These are phyloP conservation scores for Neodidymelliopsis sp. DNA, from an alignment of 2,329 filamentous ascomycete species.

Conservation along the genomic window DNA sequence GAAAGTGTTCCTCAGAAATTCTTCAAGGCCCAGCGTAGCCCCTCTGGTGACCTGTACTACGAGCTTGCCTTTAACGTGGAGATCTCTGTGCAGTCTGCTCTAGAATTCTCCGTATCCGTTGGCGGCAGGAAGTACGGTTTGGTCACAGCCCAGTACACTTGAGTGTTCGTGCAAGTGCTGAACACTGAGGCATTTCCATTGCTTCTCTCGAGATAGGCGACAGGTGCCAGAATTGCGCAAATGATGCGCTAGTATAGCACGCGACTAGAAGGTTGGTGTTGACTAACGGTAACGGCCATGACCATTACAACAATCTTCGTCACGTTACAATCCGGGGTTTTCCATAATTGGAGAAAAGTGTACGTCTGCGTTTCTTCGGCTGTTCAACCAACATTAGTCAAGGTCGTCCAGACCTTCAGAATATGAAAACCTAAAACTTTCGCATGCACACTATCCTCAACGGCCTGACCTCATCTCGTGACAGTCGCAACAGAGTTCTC, in stretches of 20 bases:
- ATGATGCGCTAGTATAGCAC: no score
- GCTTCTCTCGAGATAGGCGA: no score
- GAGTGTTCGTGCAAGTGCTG: background rate
- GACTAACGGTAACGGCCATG: no score
- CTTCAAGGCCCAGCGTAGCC: background rate
- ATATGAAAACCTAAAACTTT: background rate
- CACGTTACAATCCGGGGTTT: background rate
- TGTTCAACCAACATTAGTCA: no score
- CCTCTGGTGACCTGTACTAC: slow-evolving; percentile 1
- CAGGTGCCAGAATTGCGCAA: no score
- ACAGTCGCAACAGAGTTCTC: slow-evolving; percentile 12
- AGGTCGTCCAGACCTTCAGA: background rate
- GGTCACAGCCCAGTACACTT: slow-evolving; percentile 25
- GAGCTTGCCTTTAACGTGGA: background rate
- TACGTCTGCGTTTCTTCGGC: no score
- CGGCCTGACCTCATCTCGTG: background rate
- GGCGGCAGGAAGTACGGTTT: slow-evolving; percentile 25
- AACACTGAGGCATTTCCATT: no score
- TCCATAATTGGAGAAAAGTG: no score
- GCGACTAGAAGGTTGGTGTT: no score
- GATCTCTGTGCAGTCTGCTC: slow-evolving; percentile 25
- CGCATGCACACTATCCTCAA: background rate
- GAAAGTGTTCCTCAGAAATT: slow-evolving; percentile 9
- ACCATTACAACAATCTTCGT: background rate
- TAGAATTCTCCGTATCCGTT: slow-evolving; percentile 28